phyloP scores from a whole-genome alignment of 805 yeast species.

The Candida gorgasii region DNA sequence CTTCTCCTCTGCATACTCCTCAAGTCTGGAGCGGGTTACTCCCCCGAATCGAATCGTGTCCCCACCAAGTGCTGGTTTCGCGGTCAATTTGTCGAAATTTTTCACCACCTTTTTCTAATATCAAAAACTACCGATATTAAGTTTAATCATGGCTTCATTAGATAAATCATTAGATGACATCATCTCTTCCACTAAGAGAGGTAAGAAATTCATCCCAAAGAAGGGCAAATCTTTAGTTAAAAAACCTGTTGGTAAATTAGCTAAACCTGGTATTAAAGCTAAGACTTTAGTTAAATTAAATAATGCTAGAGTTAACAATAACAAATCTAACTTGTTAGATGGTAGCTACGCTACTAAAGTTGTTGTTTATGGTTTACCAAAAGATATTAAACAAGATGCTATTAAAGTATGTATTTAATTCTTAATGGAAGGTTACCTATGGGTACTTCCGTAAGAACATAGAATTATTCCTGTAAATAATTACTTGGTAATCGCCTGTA shows the following conservation, averaged over 20 bases:
- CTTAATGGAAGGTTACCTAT: too few relatives aligned
- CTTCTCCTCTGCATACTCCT: too few relatives aligned
- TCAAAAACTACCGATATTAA: neutral
- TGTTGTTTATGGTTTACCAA: constrained; percentile 82
- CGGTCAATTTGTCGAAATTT: neutral
- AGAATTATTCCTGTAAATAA: too few relatives aligned
- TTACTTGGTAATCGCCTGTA: too few relatives aligned
- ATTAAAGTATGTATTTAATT: constrained; percentile 69
- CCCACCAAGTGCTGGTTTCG: neutral
- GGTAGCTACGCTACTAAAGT: constrained; percentile 72
- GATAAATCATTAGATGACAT: constrained; percentile 96
- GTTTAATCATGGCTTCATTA: constrained; percentile 55
- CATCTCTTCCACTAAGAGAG: constrained; percentile 53
- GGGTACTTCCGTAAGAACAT: too few relatives aligned
- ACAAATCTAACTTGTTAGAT: constrained; percentile 30
- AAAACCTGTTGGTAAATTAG: constrained; percentile 33
- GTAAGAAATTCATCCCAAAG: constrained; percentile 14
- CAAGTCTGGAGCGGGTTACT: neutral
- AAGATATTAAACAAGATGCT: constrained; percentile 80
- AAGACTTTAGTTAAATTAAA: constrained; percentile 18
- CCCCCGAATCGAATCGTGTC: neutral
- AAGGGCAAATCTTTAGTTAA: constrained; percentile 24
- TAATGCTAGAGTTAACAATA: constrained; percentile 7
- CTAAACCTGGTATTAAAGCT: constrained; percentile 22
- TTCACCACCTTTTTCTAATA: neutral